These are phyloP conservation scores for Hyphopichia burtonii DNA, from an alignment of 1,139 yeast species.

Conservation along the genomic window DNA sequence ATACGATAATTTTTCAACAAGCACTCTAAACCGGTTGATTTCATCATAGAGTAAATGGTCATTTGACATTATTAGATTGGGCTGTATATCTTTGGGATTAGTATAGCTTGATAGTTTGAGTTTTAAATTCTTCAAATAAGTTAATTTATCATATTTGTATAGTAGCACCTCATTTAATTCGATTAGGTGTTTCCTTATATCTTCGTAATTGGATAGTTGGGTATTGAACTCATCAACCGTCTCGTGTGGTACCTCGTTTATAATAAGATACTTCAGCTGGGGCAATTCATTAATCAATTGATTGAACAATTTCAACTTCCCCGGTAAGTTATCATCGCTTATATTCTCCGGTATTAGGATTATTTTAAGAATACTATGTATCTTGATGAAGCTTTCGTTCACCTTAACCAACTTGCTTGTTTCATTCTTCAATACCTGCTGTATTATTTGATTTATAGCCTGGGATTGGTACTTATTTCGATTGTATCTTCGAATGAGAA, in stretches of 20 bases:
- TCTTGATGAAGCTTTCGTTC: conserved; percentile 24
- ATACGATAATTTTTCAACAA: conserved; percentile 28
- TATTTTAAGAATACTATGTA: conserved; percentile 26
- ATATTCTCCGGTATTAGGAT: conserved; percentile 26
- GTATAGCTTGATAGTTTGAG: not conserved
- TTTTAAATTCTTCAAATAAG: conserved; percentile 23
- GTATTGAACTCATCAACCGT: conserved; percentile 7
- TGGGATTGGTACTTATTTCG: conserved; percentile 27
- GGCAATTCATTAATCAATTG: conserved; percentile 33
- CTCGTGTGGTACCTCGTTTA: conserved; percentile 3
- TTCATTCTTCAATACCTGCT: conserved; percentile 37
- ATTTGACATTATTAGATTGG: conserved; percentile 11
- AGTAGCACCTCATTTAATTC: conserved; percentile 16
- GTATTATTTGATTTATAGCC: conserved; percentile 34
- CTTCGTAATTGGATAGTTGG: conserved; percentile 22
- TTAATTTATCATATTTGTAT: conserved; percentile 27
- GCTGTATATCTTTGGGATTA: conserved; percentile 9
- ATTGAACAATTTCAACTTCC: conserved; percentile 16
- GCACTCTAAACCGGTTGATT: conserved; percentile 28
- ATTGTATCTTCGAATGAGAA: conserved; percentile 28
- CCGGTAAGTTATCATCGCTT: conserved; percentile 5
- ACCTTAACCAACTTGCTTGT: conserved; percentile 26
- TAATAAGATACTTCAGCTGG: conserved; percentile 28
- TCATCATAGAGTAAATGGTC: conserved; percentile 16
- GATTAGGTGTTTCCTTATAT: conserved; percentile 18